These are phyloP conservation scores for Komagataella mondaviorum DNA, from an alignment of 805 yeast genomes.

Conservation along the genomic window DNA sequence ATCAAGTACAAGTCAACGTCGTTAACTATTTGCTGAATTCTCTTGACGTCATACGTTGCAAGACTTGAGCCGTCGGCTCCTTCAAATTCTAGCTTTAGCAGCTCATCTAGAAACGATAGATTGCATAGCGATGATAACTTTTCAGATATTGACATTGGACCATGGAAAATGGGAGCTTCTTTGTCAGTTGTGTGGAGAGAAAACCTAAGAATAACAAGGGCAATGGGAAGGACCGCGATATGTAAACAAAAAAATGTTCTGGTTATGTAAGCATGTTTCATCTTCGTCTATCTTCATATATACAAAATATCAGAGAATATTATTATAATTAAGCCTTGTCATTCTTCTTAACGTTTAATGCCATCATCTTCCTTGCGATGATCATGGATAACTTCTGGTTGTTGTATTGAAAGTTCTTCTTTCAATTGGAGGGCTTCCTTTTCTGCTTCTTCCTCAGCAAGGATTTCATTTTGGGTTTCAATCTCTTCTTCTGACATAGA, in stretches of 20 bases:
- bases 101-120: constrained; percentile 6
- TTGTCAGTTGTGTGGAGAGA: not conserved
- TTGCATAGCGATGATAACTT: constrained; percentile 4
- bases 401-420: constrained; percentile 9
- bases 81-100: constrained; percentile 10
- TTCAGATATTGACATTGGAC: constrained; percentile 4
- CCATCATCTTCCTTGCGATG: not conserved
- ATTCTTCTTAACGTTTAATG: not conserved
- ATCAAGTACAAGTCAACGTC: constrained; percentile 10
- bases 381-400: constrained; percentile 7
- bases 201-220: not conserved
- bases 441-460: not conserved
- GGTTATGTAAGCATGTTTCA: not conserved
- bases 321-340: not conserved
- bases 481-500: not conserved
- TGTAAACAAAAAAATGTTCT: not conserved
- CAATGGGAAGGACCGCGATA: not conserved
- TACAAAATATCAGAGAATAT: not conserved
- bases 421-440: constrained; percentile 4
- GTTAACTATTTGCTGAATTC: constrained; percentile 14
- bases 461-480: not conserved
- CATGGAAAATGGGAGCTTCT: not conserved
- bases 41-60: constrained; percentile 4
- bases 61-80: constrained; percentile 3
- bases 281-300: not conserved